Conservation (phyloP, 2,329 filamentous ascomycete species). For the Fonsecaea nubica region DNA sequence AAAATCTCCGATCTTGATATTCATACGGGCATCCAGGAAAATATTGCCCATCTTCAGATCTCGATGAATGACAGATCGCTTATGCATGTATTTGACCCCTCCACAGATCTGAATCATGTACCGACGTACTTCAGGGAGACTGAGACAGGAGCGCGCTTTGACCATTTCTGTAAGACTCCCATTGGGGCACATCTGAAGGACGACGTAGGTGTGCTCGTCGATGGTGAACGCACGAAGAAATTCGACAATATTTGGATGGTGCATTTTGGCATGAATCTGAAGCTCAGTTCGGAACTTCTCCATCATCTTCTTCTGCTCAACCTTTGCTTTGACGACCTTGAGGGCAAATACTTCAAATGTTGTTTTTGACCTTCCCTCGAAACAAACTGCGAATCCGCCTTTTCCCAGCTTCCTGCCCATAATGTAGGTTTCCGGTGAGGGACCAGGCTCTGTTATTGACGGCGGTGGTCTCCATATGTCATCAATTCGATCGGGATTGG, state of each 20-base stretch:
- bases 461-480: conserved; percentile 55
- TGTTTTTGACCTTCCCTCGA: conserved; percentile 53
- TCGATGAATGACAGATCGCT: conserved; percentile 92
- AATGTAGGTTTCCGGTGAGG: conserved; percentile 53
- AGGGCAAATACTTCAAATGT: conserved; percentile 56
- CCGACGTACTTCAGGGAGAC: conserved; percentile 90
- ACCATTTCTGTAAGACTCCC: conserved; percentile 98
- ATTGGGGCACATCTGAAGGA: conserved; percentile 92
- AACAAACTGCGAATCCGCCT: conserved; percentile 59
- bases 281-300: conserved; percentile 78
- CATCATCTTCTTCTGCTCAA: conserved; percentile 59
- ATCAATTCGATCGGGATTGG: conserved; percentile 43
- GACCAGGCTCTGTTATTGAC: conserved; percentile 53
- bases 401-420: conserved; percentile 57
- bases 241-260: conserved; percentile 92
- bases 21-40: conserved; percentile 93
- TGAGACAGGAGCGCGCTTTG: conserved; percentile 86
- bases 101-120: conserved; percentile 95
- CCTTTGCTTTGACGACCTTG: conserved; percentile 59
- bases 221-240: conserved; percentile 95
- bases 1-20: conserved; percentile 97
- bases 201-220: conserved; percentile 86
- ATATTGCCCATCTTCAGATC: conserved; percentile 99
- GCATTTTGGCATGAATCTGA: conserved; percentile 98
- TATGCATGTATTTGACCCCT: conserved; percentile 97